Conservation (phyloP, 2,329 filamentous ascomycete species). For the Colletotrichum horii region DNA sequence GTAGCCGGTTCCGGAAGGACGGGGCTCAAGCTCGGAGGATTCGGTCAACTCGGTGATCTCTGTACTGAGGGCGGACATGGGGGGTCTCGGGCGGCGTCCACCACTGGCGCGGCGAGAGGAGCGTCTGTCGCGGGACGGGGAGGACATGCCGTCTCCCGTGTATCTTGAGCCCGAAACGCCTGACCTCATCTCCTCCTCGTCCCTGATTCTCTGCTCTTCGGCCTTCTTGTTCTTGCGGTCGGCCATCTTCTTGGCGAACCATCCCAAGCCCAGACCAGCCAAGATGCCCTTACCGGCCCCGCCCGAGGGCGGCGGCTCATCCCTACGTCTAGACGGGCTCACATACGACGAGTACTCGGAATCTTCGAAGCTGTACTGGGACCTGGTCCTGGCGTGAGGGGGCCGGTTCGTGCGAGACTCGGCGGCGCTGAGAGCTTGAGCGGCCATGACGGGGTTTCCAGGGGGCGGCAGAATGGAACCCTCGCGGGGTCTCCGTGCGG, state of each 20-base stretch:
- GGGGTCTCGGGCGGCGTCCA: constrained; percentile 29
- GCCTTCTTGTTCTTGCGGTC: constrained; percentile 55
- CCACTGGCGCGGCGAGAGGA: constrained; percentile 30
- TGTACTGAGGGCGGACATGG: constrained; percentile 20
- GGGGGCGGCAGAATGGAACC: constrained; percentile 54
- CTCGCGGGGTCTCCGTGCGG: constrained; percentile 25
- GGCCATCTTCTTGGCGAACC: constrained; percentile 70
- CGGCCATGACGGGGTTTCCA: constrained; percentile 46
- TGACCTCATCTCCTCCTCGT: constrained; percentile 61
- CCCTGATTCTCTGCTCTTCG: constrained; percentile 48
- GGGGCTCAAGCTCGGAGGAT: constrained; percentile 45
- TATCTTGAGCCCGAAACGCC: constrained; percentile 68
- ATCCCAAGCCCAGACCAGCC: constrained; percentile 70
- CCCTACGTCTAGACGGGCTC: constrained; percentile 65
- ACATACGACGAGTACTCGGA: constrained; percentile 67
- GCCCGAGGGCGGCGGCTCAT: constrained; percentile 46
- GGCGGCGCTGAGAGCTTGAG: constrained; percentile 52
- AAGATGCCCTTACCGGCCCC: constrained; percentile 62
- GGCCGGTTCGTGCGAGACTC: constrained; percentile 50
- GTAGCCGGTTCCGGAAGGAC: constrained; percentile 35
- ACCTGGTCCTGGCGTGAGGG: constrained; percentile 49
- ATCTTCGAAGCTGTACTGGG: constrained; percentile 51
- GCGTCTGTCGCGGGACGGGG: constrained; percentile 37
- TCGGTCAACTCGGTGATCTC: constrained; percentile 28
- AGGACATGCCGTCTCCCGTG: constrained; percentile 70